Percentiles rank a stretch among this genome's conserved stretches.
phyloP scores from a whole-genome alignment of 345 rosid species.

The Euphorbia pulcherrima region DNA sequence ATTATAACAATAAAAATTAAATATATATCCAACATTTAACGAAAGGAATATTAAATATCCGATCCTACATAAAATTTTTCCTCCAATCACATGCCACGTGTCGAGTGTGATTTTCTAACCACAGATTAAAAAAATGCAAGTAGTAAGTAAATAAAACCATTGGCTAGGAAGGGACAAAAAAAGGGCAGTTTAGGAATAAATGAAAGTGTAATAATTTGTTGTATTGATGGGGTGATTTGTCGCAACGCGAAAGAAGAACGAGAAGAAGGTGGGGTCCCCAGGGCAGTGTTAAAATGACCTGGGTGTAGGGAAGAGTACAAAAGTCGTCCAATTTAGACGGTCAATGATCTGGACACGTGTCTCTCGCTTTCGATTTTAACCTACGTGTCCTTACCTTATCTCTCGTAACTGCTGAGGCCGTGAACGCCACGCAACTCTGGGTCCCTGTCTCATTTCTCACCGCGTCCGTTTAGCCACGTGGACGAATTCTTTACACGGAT shows the following conservation, averaged over 20 bases:
- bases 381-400: slow-evolving; percentile 3
- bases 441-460: slow-evolving; percentile 18
- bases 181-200: slow-evolving; percentile 28
- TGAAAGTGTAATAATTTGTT: too few species aligned
- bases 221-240: slow-evolving; percentile 23
- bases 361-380: too few species aligned
- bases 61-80: too few species aligned
- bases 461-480: too few species aligned
- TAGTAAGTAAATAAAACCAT: neutral
- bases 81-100: neutral
- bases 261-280: neutral
- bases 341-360: slow-evolving; percentile 35
- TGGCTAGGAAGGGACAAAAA: slow-evolving; percentile 5
- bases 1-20: too few species aligned
- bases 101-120: neutral
- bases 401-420: neutral
- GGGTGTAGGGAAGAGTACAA: slow-evolving; percentile 22
- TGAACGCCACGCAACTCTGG: slow-evolving; percentile 49
- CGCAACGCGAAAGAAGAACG: slow-evolving; percentile 25
- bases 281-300: slow-evolving; percentile 23
- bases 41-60: too few species aligned
- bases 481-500: too few species aligned
- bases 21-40: too few species aligned
- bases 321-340: slow-evolving; percentile 28
- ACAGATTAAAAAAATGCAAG: neutral